A percentile compares a stretch with the other conserved stretches of the same genome.
These are phyloP conservation scores for Fusarium sp. DNA, from an alignment of 2,329 filamentous ascomycete genomes.

Conservation along the genomic window DNA sequence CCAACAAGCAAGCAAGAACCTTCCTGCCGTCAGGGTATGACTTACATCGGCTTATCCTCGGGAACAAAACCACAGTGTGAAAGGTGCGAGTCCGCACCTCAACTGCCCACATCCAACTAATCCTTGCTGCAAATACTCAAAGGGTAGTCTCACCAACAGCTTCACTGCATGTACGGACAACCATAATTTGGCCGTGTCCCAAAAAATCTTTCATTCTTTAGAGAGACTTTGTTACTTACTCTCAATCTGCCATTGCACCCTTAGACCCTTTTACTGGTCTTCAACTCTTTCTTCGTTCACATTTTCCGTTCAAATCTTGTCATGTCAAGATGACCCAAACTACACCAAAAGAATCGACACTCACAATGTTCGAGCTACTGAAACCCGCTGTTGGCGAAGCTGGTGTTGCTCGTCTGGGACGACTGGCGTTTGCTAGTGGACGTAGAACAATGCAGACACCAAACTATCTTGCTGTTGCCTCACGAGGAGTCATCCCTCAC, in stretches of 20 bases:
- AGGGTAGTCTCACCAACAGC: conserved; percentile 13
- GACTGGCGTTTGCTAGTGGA: conserved; percentile 69
- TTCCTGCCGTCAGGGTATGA: neutral
- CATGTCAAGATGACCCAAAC: conserved; percentile 49
- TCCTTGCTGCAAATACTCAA: conserved; percentile 38
- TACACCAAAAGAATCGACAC: conserved; percentile 35
- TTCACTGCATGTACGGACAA: neutral
- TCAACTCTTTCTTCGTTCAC: neutral
- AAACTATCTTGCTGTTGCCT: conserved; percentile 82
- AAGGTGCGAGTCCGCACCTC: conserved; percentile 12
- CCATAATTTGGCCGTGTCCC: neutral
- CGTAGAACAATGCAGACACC: conserved; percentile 82
- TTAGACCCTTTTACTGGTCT: neutral
- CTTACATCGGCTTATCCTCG: conserved; percentile 38
- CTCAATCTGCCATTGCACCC: neutral
- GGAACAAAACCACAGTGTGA: conserved; percentile 1
- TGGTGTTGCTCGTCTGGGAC: conserved; percentile 72
- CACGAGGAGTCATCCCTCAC: conserved; percentile 87
- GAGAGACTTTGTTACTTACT: neutral
- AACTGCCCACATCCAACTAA: conserved; percentile 13
- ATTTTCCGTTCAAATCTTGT: conserved; percentile 1
- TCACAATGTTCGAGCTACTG: conserved; percentile 60
- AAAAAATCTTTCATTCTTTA: neutral
- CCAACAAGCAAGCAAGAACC: neutral
- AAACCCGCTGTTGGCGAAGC: conserved; percentile 55